A percentile compares a stretch with the other conserved stretches of the same genome.
Evolutionary conservation across 2,329 filamentous ascomycete species (phyloP).

Genomic region (Tolypocladium album): DNA sequence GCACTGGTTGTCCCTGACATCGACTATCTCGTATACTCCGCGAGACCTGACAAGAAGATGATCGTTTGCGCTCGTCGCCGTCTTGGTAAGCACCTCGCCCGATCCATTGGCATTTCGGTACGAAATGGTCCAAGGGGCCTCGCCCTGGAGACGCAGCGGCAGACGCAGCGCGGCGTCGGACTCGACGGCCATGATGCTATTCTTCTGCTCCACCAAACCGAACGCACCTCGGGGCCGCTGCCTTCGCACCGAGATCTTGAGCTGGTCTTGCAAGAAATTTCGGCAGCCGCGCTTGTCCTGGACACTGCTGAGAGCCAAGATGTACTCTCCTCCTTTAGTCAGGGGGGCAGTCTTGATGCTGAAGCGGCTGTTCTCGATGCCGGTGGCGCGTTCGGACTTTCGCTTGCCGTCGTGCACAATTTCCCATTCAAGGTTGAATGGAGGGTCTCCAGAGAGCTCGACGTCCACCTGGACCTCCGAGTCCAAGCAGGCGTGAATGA

Average conservation of each 20-base stretch:
- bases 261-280: slow-evolving; percentile 72
- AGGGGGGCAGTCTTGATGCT: slow-evolving; percentile 68
- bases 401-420: slow-evolving; percentile 82
- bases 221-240: slow-evolving; percentile 84
- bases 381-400: slow-evolving; percentile 52
- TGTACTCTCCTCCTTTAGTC: slow-evolving; percentile 79
- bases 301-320: slow-evolving; percentile 72
- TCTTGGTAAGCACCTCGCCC: slow-evolving; percentile 31
- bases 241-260: slow-evolving; percentile 75
- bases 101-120: slow-evolving; percentile 58
- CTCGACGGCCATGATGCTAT: slow-evolving; percentile 65
- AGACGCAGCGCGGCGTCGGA: slow-evolving; percentile 56
- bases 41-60: slow-evolving; percentile 52
- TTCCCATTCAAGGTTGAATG: slow-evolving; percentile 88
- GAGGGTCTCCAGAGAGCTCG: slow-evolving; percentile 66
- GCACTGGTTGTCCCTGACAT: slow-evolving; percentile 70
- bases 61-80: slow-evolving; percentile 52
- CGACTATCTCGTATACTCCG: slow-evolving; percentile 71
- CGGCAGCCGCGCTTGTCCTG: slow-evolving; percentile 82
- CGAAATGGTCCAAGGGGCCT: slow-evolving; percentile 70
- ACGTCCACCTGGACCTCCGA: slow-evolving; percentile 68
- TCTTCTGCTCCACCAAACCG: slow-evolving; percentile 72
- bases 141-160: slow-evolving; percentile 76
- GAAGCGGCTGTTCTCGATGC: slow-evolving; percentile 52
- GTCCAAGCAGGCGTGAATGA: slow-evolving; percentile 68